These are phyloP conservation scores for Stellera chamaejasme DNA, from an alignment of 345 rosid genomes.

Conservation along the genomic window DNA sequence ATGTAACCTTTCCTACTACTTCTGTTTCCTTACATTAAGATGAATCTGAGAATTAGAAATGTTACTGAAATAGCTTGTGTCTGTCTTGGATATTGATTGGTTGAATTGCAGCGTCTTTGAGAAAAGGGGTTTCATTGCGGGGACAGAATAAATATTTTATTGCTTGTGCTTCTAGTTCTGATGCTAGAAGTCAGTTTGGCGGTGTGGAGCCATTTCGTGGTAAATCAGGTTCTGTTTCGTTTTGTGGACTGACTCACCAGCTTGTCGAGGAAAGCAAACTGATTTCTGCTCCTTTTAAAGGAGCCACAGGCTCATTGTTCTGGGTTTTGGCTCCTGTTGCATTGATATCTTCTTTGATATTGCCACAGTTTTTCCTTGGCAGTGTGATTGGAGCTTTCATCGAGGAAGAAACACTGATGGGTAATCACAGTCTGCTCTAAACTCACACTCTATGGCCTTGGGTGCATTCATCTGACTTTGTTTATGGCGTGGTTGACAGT, in stretches of 20 bases:
- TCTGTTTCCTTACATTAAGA: not conserved
- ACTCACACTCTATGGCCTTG: too few species aligned
- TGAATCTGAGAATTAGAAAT: not conserved
- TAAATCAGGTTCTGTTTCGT: conserved; percentile 77
- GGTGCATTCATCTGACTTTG: too few species aligned
- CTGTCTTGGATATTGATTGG: not conserved
- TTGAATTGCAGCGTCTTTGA: conserved; percentile 16
- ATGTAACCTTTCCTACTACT: conserved; percentile 17
- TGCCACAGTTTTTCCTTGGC: conserved; percentile 68
- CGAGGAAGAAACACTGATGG: conserved; percentile 43
- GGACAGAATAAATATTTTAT: conserved; percentile 21
- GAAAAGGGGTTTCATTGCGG: not conserved
- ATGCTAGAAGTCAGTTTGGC: conserved; percentile 15
- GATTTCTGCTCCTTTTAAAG: conserved; percentile 59
- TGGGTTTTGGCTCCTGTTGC: conserved; percentile 74
- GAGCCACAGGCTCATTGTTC: conserved; percentile 53
- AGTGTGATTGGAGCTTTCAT: conserved; percentile 39
- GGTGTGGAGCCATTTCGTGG: conserved; percentile 63
- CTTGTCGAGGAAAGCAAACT: conserved; percentile 63
- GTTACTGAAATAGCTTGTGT: too few species aligned
- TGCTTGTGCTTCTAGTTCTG: conserved; percentile 27
- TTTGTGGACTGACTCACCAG: conserved; percentile 64
- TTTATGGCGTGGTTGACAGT: not conserved
- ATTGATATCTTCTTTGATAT: conserved; percentile 48
- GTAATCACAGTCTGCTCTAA: conserved; percentile 10